These are phyloP conservation scores for Silene coronaria DNA, from an alignment of 179 eudicot genomes.

Conservation along the genomic window DNA sequence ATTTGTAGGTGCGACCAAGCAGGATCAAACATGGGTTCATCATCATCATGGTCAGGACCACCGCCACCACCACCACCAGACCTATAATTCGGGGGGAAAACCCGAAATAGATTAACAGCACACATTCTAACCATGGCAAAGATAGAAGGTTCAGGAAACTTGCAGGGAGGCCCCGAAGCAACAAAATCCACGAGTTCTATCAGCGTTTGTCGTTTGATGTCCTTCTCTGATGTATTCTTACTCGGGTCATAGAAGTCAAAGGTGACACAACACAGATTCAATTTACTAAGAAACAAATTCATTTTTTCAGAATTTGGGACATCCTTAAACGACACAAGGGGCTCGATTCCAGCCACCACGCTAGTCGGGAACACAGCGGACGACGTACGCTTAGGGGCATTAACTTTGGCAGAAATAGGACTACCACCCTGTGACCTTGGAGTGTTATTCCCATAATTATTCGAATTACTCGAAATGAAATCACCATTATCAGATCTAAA, in stretches of 20 bases:
- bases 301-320: constrained; percentile 67
- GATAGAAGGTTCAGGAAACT: constrained; percentile 69
- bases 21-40: constrained; percentile 79
- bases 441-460: constrained; percentile 28
- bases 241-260: constrained; percentile 63
- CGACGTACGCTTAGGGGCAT: constrained; percentile 50
- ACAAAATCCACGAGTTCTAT: constrained; percentile 73
- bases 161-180: constrained; percentile 46
- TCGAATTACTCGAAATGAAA: constrained; percentile 26
- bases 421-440: constrained; percentile 30
- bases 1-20: constrained; percentile 83
- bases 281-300: constrained; percentile 73
- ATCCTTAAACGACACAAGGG: constrained; percentile 71
- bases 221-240: constrained; percentile 57
- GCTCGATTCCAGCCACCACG: constrained; percentile 71
- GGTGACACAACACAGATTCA: constrained; percentile 74
- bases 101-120: constrained; percentile 68
- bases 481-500: constrained; percentile 46
- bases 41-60: constrained; percentile 54
- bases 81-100: constrained; percentile 60
- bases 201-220: constrained; percentile 53
- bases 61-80: constrained; percentile 36
- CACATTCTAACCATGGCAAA: constrained; percentile 78
- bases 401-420: constrained; percentile 39
- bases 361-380: constrained; percentile 81